Base-by-base conservation (phyloP, 2,329 filamentous ascomycete genomes). In the Pseudocercospora macadamiae region DNA sequence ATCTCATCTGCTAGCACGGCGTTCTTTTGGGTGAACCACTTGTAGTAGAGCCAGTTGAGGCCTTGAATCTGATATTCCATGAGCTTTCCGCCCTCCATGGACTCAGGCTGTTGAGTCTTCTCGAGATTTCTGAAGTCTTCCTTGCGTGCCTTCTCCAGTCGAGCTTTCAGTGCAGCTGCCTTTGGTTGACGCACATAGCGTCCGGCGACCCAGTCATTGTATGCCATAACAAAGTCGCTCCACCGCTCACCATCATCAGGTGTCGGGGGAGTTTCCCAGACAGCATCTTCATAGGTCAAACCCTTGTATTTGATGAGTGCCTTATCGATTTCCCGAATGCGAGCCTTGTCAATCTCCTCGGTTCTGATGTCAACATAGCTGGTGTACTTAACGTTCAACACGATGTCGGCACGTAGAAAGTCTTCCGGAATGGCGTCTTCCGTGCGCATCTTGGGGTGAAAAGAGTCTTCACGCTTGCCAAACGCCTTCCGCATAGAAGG, bases 1-100 rank as follows among this genome's bases (percentile, higher is more conserved):
- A 99, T 99, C 72, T 99, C 95, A 71, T 99, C 95, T 0, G 95
- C 95, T 5, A 97, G 83, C 59, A 97, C 93, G 25, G 92, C 89
- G 69, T 95, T 97, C 70, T 90, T 87, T 66, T 87, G 82, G 51
- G 84, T 81, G 68, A 92, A 89, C 80, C 91, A 97, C 71, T 95
- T 95, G 73, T 90, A 93, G 59, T 96, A 88, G 2, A 99, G 83
- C 93, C 95, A 99, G 69, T 97, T 97, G 52, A 97, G 80, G 18
- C 95, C 95, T 59, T 97, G 90, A 44, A 96, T 77, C 72, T 99
- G 95, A 69, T 99, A 97, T 30, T 86, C 85, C 93, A 97, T 97
- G 59, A 97, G 79, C 64, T 92, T 86, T 21, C 93, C 92, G 32
- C 90, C 87, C 28, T 84, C 84, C 6, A 97, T 80, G 12, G 86